Base-by-base conservation (phyloP, 345 rosid genomes). In the Hibiscus mutabilis region DNA sequence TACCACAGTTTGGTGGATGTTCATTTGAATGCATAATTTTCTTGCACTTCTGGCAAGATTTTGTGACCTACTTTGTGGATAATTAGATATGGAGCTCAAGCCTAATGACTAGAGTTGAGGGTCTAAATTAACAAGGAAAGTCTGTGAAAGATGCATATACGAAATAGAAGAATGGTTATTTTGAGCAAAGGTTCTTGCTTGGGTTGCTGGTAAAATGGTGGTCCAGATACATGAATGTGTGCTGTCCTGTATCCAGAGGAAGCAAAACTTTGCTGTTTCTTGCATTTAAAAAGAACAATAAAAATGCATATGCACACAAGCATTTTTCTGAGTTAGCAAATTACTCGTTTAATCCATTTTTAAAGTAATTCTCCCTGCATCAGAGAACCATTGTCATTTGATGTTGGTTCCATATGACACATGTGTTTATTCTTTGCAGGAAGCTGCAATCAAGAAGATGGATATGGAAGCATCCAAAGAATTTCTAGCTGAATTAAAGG, bases 371-470 rank as follows among this genome's bases (percentile, higher is more conserved):
- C 40, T 37, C 7, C 29, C 19, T 65, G 6, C 40, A 25, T 67
- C 47, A 55, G 12, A 49, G 33, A 60, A 27, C 2, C 68, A 25
- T 70, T 40, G 67, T 42, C 51, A 18, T 60, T 11, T 49, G 19
- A 22, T 29, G n/a, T 71, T 21, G 47, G n/a, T 66, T 71, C 68
- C 73, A 14, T 53, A 5, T 60, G 52, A 65, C n/a, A 65, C 9
- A 7, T 55, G 1, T 31, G 24, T 51, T 47, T 40, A 2, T 66
- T 70, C 55, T 33, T 10, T 80, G 79, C 84, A 95, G 99, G 91
- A 83, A 92, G 93, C 96, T 79, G 98, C 99, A 35, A 92, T 95
- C 80, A 95, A 95, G 86, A 95, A 90, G 85, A 95, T 95, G 99
- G 93, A 95, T 61, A 91, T 95, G 99, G 89, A 90, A 83, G 97